A percentile compares a stretch with the other conserved stretches of the same genome.
Conservation (phyloP, 495 filamentous ascomycete species). For the Penicillium paradoxum region DNA sequence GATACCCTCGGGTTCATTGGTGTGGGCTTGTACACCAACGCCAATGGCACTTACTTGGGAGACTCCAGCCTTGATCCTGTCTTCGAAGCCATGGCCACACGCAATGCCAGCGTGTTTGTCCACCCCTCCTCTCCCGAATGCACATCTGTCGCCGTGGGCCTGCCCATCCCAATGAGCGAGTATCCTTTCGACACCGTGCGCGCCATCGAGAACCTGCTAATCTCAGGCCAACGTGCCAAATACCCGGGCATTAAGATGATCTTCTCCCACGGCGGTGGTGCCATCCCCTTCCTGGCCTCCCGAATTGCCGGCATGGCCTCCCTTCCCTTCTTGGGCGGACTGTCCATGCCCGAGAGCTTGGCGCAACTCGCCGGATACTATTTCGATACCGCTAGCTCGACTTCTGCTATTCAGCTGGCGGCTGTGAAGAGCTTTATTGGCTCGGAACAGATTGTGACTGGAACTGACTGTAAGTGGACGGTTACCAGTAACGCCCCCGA, state of each 20-base stretch:
- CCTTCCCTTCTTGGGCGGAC: conserved; percentile 6
- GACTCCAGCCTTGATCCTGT: conserved; percentile 39
- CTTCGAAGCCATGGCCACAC: conserved; percentile 26
- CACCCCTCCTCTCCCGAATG: conserved; percentile 45
- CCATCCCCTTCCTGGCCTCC: conserved; percentile 38
- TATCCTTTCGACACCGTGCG: conserved; percentile 53
- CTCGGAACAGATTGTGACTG: conserved; percentile 9
- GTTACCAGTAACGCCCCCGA: background rate
- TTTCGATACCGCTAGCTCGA: conserved; percentile 17
- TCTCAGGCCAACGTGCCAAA: conserved; percentile 38
- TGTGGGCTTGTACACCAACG: conserved; percentile 43
- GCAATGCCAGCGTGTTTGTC: conserved; percentile 43
- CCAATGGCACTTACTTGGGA: conserved; percentile 47
- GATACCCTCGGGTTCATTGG: conserved; percentile 37
- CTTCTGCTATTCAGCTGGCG: conserved; percentile 13
- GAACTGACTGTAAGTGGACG: conserved; percentile 17
- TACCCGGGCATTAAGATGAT: conserved; percentile 45
- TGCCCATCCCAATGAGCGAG: conserved; percentile 49
- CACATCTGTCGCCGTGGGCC: conserved; percentile 22
- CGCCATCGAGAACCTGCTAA: conserved; percentile 44
- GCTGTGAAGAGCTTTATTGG: conserved; percentile 18
- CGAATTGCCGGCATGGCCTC: conserved; percentile 21
- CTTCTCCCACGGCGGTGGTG: conserved; percentile 46
- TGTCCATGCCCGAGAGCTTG: conserved; percentile 5
- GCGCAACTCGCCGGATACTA: conserved; percentile 18